Conservation (phyloP, 768 basidiomycete genomes). For the Naganishia antarctica region DNA sequence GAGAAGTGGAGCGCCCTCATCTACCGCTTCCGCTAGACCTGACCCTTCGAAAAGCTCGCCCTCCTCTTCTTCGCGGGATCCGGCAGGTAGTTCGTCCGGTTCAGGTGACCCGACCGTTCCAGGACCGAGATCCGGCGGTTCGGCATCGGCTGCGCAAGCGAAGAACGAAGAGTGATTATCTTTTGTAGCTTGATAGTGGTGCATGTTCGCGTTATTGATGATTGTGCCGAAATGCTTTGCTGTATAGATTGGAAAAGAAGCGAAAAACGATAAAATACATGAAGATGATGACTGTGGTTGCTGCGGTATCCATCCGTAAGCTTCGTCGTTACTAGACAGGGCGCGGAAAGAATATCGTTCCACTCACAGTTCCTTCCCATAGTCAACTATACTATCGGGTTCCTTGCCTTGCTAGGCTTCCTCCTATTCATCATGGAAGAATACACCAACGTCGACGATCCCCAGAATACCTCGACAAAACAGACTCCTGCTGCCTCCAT, state of each 20-base stretch:
- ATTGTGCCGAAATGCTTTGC: neutral
- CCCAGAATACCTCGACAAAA: too few relatives aligned
- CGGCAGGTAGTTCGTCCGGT: neutral
- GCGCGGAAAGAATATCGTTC: too few relatives aligned
- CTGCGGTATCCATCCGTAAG: neutral
- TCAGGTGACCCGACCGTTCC: neutral
- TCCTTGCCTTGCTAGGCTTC: slow-evolving; percentile 11
- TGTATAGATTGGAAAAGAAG: neutral
- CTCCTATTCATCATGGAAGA: slow-evolving; percentile 12
- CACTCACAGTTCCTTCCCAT: too few relatives aligned
- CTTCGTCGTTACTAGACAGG: too few relatives aligned
- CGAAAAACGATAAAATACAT: slow-evolving; percentile 9
- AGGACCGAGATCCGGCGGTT: neutral
- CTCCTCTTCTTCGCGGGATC: neutral
- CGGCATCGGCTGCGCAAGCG: neutral
- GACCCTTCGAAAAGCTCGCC: neutral
- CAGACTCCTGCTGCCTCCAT: neutral
- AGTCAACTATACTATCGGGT: slow-evolving; percentile 12
- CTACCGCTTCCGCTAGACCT: too few relatives aligned
- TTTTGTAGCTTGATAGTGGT: neutral
- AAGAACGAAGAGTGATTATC: slow-evolving; percentile 3
- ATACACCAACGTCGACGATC: neutral
- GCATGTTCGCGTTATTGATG: neutral
- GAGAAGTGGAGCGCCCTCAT: too few relatives aligned
- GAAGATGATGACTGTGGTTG: slow-evolving; percentile 19